phyloP scores from a whole-genome alignment of 306 rosid species.

The Cicer judaicum region DNA sequence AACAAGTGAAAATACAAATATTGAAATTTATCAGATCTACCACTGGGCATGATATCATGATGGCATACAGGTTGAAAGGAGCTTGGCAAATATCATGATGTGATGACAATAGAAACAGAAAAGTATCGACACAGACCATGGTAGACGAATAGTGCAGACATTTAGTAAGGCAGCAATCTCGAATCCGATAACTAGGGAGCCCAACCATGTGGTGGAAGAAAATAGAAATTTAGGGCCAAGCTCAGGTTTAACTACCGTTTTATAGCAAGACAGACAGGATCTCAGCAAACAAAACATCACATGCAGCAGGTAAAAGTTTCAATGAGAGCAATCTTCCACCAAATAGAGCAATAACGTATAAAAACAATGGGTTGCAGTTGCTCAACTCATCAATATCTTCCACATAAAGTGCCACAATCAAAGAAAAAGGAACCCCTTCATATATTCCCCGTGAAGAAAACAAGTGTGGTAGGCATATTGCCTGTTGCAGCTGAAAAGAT shows the following conservation, averaged over 20 bases:
- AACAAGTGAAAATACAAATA: slow-evolving; percentile 2
- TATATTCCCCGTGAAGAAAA: slow-evolving; percentile 51
- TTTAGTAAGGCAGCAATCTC: slow-evolving; percentile 35
- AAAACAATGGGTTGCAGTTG: slow-evolving; percentile 41
- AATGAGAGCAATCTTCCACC: slow-evolving; percentile 52
- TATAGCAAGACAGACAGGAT: slow-evolving; percentile 44
- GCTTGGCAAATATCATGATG: slow-evolving; percentile 1
- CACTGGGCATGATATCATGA: background rate
- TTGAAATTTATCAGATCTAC: background rate
- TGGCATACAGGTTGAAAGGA: slow-evolving; percentile 16
- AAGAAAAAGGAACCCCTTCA: slow-evolving; percentile 50
- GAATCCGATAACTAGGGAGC: slow-evolving; percentile 40
- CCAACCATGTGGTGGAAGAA: slow-evolving; percentile 43
- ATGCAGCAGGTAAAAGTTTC: slow-evolving; percentile 43
- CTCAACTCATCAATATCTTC: slow-evolving; percentile 57
- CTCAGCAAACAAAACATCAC: slow-evolving; percentile 59
- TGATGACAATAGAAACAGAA: slow-evolving; percentile 5
- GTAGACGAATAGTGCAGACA: slow-evolving; percentile 7
- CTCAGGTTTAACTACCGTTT: slow-evolving; percentile 34
- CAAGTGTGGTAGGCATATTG: slow-evolving; percentile 46
- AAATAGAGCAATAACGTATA: slow-evolving; percentile 29
- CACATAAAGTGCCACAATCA: slow-evolving; percentile 51
- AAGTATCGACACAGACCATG: slow-evolving; percentile 1
- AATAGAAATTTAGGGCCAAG: slow-evolving; percentile 41
- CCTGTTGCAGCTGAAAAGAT: slow-evolving; percentile 57